A percentile compares a stretch with the other conserved stretches of the same genome.
Conservation (phyloP, 345 rosid species). For the Streptanthus diversifolius region DNA sequence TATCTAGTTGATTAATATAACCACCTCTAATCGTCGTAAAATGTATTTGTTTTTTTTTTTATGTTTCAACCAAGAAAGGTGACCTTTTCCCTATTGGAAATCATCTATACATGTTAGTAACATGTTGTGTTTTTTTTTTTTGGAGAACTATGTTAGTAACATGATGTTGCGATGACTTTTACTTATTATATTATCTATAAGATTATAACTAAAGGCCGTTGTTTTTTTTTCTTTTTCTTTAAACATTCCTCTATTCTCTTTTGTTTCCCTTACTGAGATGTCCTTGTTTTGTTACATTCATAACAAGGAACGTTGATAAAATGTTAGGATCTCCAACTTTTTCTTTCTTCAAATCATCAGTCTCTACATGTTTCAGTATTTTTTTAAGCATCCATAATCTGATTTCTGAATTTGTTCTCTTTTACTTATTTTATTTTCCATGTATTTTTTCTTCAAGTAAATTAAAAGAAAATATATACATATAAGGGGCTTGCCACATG, state of each 20-base stretch:
- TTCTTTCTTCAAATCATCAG: too few species aligned
- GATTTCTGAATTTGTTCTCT: not conserved
- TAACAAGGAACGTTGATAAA: not conserved
- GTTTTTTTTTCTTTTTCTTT: not conserved
- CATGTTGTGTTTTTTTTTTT: too few species aligned
- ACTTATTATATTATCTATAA: not conserved
- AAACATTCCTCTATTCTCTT: not conserved
- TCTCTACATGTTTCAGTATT: not conserved
- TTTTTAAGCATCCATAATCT: not conserved
- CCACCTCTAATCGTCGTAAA: not conserved
- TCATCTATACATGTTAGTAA: too few species aligned
- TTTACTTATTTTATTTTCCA: not conserved
- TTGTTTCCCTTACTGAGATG: not conserved
- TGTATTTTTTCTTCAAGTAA: not conserved
- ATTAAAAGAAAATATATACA: not conserved
- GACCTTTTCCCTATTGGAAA: not conserved
- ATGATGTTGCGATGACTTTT: not conserved
- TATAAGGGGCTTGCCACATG: not conserved
- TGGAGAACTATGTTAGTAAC: too few species aligned
- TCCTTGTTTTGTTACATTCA: not conserved
- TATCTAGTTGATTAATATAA: not conserved
- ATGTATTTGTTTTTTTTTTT: not conserved
- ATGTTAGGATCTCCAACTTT: not conserved
- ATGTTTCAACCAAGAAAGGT: too few species aligned
- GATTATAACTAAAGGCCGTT: not conserved